Percentiles rank a stretch among this genome's conserved stretches.
These are phyloP conservation scores for Neltuma alba DNA, from an alignment of 306 rosid genomes.

Conservation along the genomic window DNA sequence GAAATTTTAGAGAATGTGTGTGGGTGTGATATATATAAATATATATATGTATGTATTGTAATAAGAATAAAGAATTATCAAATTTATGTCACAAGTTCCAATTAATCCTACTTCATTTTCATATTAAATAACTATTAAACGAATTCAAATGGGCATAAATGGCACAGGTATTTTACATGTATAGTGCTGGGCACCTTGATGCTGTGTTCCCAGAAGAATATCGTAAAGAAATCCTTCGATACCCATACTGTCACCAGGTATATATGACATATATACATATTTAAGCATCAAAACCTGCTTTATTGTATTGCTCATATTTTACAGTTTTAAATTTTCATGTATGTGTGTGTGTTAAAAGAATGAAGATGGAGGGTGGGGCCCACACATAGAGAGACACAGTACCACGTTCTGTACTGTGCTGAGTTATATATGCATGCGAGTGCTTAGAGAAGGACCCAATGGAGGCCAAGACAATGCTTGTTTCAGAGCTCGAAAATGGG, in stretches of 20 bases:
- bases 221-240: slow-evolving; percentile 69
- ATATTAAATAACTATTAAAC: background rate
- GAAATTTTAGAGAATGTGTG: too few relatives aligned
- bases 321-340: too few relatives aligned
- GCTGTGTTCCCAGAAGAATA: slow-evolving; percentile 46
- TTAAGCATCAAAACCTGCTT: background rate
- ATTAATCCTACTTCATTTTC: background rate
- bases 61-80: too few relatives aligned
- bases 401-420: slow-evolving; percentile 70
- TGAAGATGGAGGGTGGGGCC: slow-evolving; percentile 90
- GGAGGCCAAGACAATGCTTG: slow-evolving; percentile 68
- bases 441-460: slow-evolving; percentile 71
- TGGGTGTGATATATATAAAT: too few relatives aligned
- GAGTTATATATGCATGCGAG: slow-evolving; percentile 63
- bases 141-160: background rate
- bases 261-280: too few relatives aligned
- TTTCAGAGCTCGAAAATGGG: slow-evolving; percentile 68
- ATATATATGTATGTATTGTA: too few relatives aligned
- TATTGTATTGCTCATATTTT: too few relatives aligned
- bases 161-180: slow-evolving; percentile 58
- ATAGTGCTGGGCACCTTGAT: slow-evolving; percentile 67
- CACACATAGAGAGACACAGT: slow-evolving; percentile 74
- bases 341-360: slow-evolving; percentile 51
- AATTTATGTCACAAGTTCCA: background rate
- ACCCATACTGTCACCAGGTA: slow-evolving; percentile 69